phyloP scores from a whole-genome alignment of 306 rosid species.

The Trifolium dubium region DNA sequence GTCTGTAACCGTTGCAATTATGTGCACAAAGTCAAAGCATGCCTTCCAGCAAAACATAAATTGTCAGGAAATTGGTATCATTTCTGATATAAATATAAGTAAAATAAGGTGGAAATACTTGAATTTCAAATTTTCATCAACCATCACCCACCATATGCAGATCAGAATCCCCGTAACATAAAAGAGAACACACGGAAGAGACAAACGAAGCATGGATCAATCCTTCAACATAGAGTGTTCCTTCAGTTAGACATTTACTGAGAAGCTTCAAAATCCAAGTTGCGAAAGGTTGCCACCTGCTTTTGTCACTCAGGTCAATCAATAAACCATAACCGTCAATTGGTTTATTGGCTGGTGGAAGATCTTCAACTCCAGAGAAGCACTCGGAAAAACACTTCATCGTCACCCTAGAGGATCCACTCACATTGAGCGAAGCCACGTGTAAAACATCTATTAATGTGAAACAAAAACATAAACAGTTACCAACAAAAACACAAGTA shows the following conservation, averaged over 20 bases:
- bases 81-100: neutral
- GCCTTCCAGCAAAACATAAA: conserved; percentile 68
- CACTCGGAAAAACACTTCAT: conserved; percentile 70
- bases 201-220: conserved; percentile 68
- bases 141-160: conserved; percentile 74
- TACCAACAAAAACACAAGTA: conserved; percentile 1
- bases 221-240: conserved; percentile 86
- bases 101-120: conserved; percentile 17
- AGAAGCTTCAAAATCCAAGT: conserved; percentile 86
- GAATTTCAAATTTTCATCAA: conserved; percentile 35
- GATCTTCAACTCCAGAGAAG: conserved; percentile 65
- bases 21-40: conserved; percentile 77
- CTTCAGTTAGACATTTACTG: conserved; percentile 78
- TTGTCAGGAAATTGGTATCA: conserved; percentile 41
- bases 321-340: conserved; percentile 69
- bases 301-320: conserved; percentile 60
- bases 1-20: conserved; percentile 61
- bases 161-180: conserved; percentile 85
- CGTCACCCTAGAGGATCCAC: conserved; percentile 51
- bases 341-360: conserved; percentile 60
- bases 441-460: conserved; percentile 65
- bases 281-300: conserved; percentile 80
- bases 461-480: conserved; percentile 24
- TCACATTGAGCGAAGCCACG: conserved; percentile 52
- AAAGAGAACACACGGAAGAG: conserved; percentile 69